Percentiles rank a stretch among this genome's conserved stretches.
These are phyloP conservation scores for Rhizomucor miehei DNA, from an alignment of 371 early-diverging fungal genomes.

Conservation along the genomic window DNA sequence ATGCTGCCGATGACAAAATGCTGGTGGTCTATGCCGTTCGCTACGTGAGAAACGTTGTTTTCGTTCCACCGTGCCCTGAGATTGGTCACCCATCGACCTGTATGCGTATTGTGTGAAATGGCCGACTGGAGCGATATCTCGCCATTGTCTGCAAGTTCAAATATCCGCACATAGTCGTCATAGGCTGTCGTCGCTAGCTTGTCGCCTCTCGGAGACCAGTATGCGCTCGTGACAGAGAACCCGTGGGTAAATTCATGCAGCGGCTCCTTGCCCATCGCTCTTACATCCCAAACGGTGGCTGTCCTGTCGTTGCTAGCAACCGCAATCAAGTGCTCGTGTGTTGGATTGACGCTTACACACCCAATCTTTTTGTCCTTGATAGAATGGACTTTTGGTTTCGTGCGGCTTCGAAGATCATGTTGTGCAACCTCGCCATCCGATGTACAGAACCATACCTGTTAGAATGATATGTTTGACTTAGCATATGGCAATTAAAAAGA, in stretches of 20 bases:
- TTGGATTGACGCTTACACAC: slow-evolving; percentile 68
- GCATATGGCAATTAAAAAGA: neutral
- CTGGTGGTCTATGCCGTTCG: slow-evolving; percentile 24
- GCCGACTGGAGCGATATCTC: slow-evolving; percentile 32
- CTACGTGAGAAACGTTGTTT: slow-evolving; percentile 13
- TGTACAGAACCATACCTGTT: slow-evolving; percentile 58
- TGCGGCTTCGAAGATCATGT: slow-evolving; percentile 36
- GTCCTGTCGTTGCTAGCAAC: slow-evolving; percentile 67
- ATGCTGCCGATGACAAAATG: slow-evolving; percentile 71
- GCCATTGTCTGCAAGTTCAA: slow-evolving; percentile 33
- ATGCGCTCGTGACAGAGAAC: slow-evolving; percentile 65
- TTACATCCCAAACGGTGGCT: slow-evolving; percentile 72
- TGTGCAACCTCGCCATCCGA: slow-evolving; percentile 56
- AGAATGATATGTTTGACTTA: neutral
- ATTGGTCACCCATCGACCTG: slow-evolving; percentile 76
- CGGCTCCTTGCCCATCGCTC: slow-evolving; percentile 49
- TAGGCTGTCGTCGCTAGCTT: slow-evolving; percentile 44
- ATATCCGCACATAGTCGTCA: slow-evolving; percentile 52
- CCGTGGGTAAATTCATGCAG: slow-evolving; percentile 48
- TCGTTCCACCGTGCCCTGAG: slow-evolving; percentile 71
- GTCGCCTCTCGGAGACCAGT: slow-evolving; percentile 69
- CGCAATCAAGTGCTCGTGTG: slow-evolving; percentile 55
- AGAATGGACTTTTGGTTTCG: slow-evolving; percentile 7
- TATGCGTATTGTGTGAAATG: slow-evolving; percentile 66
- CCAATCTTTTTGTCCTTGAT: slow-evolving; percentile 67